Percentiles rank a stretch among this genome's conserved stretches.
Conservation (phyloP, 768 basidiomycete species). For the Leccinum broughii region DNA sequence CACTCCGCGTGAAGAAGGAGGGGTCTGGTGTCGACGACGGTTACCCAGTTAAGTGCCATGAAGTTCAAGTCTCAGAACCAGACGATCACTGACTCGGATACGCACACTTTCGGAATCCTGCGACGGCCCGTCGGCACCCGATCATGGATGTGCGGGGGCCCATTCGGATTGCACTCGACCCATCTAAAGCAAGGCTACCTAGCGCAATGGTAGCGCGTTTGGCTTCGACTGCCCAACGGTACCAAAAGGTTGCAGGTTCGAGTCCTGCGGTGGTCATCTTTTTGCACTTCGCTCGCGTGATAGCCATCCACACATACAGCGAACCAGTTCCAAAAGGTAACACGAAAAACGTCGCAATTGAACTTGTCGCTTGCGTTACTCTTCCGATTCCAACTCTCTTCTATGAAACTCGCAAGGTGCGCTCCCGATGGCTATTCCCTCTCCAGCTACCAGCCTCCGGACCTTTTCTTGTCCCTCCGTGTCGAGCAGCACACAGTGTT, state of each 20-base stretch:
- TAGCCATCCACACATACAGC: neutral
- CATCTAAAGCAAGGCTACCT: conserved; percentile 53
- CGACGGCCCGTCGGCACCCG: neutral
- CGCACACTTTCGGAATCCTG: neutral
- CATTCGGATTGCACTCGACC: neutral
- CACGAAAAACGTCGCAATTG: neutral
- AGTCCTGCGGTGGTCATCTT: conserved; percentile 86
- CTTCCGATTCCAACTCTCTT: conserved; percentile 18
- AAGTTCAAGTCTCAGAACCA: conserved; percentile 2
- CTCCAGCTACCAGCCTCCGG: conserved; percentile 34
- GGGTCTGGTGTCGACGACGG: conserved; percentile 57
- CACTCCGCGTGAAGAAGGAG: conserved; percentile 65
- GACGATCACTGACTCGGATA: neutral
- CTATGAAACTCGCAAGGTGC: conserved; percentile 64
- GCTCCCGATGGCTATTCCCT: conserved; percentile 59
- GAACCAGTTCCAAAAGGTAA: neutral
- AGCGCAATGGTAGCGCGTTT: conserved; percentile 96
- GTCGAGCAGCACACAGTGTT: conserved; percentile 49
- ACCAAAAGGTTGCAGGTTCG: conserved; percentile 98
- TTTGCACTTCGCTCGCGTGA: conserved; percentile 9
- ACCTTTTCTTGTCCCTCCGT: conserved; percentile 37
- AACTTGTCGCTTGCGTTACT: neutral
- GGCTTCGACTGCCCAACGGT: conserved; percentile 77
- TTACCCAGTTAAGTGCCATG: conserved; percentile 83
- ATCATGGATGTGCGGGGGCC: neutral